Base-by-base conservation (phyloP, 257 asterid genomes). In the Nicotiana tabacum region DNA sequence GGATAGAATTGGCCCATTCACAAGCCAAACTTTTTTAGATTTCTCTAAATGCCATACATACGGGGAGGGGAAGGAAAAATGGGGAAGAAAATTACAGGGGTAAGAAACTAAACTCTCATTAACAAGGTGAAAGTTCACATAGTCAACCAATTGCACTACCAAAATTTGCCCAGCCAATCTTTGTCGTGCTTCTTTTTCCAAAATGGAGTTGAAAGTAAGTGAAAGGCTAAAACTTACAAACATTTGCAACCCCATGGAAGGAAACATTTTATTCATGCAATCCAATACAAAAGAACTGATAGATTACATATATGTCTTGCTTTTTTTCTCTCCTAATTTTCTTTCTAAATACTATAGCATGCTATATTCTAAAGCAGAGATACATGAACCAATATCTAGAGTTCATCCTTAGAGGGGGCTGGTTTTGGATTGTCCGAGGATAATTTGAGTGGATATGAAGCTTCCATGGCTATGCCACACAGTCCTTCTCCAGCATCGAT, bases 401-500 rank as follows among this genome's bases (percentile, higher is more conserved):
- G 95, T 82, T 93, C 97, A 83, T 92, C 98, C 84, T 89, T 91
- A 1, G 77, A 32, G 27, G 90, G 86, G 3, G 39, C n/a, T 56
- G 85, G 78, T 62, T 83, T 89, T 1, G 95, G 95, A 56, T 93
- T 90, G 60, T 88, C 84, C 0, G 95, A 48, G 3, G 92, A 85
- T 62, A 83, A n/a, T 85, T 93, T 93, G 81, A 93, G 12, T 1
- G 98, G 98, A 64, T 93, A 93, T 16, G 98, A 87, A 13, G 97
- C 95, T 39, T 92, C 90, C 92, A 90, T 91, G 32, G 97, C 91
- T 66, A 93, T 90, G 11, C 97, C 98, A 84, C 98, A 93, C 29
- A 91, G 55, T 27, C 97, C 98, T 53, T 85, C 97, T 62, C 82
- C 13, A 16, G 88, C 89, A 32, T 82, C 83, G 3, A 87, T 85